phyloP scores from a whole-genome alignment of 345 rosid species.

The Cardamine chenopodiifolia region DNA sequence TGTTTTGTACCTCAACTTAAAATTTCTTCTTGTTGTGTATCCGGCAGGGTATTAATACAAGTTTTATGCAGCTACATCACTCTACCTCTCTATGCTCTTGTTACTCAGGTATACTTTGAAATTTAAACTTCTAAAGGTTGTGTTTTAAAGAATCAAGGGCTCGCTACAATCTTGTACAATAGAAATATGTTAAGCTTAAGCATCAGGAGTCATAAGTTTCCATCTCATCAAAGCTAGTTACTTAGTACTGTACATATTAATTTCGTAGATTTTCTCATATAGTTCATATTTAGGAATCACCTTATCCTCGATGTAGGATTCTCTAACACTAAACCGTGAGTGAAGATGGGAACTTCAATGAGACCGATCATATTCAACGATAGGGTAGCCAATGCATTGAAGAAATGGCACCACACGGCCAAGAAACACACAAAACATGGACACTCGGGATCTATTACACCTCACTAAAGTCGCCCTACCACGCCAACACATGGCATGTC shows the following conservation, averaged over 20 bases:
- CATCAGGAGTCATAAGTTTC: not conserved
- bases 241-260: no score
- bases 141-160: not conserved
- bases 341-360: slow-evolving; percentile 92
- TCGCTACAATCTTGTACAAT: not conserved
- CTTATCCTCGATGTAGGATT: not conserved
- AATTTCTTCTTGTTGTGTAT: slow-evolving; percentile 7
- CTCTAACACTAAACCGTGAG: slow-evolving; percentile 15
- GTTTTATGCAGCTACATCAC: slow-evolving; percentile 92
- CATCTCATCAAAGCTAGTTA: not conserved
- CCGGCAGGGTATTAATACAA: slow-evolving; percentile 72
- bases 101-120: slow-evolving; percentile 65
- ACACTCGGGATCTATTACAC: slow-evolving; percentile 58
- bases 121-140: not conserved
- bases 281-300: not conserved
- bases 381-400: slow-evolving; percentile 70
- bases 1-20: not conserved
- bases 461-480: slow-evolving; percentile 63
- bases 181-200: not conserved
- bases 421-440: slow-evolving; percentile 67
- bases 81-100: slow-evolving; percentile 93
- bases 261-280: not conserved
- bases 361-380: slow-evolving; percentile 84
- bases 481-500: slow-evolving; percentile 76
- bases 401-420: slow-evolving; percentile 77